Evolutionary conservation across 2,329 filamentous ascomycete species (phyloP).

Genomic region (Calonectria pseudoreteaudii): DNA sequence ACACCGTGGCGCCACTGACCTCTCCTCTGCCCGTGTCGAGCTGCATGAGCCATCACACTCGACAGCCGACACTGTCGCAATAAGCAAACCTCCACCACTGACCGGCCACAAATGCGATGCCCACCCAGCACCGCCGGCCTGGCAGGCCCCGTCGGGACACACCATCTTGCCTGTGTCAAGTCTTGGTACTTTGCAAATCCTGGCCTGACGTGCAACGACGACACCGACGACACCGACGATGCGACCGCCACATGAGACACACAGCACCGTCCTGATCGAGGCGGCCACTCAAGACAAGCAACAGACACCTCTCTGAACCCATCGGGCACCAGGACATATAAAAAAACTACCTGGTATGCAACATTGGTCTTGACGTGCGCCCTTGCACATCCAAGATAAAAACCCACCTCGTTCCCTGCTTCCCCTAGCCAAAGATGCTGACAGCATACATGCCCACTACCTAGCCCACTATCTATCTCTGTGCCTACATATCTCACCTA

Average conservation of each 20-base stretch:
- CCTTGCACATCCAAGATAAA: not conserved
- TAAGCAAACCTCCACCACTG: not conserved
- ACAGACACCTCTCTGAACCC: not conserved
- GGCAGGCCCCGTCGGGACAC: not conserved
- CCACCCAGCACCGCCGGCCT: not conserved
- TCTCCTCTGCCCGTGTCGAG: not conserved
- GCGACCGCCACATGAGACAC: slow-evolving; percentile 6
- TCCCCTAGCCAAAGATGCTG: not conserved
- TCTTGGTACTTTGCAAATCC: not conserved
- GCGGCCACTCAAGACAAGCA: not conserved
- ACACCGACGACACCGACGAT: not conserved
- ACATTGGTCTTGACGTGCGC: not conserved
- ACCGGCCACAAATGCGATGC: not conserved
- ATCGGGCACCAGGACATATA: not conserved
- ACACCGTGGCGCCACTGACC: not conserved
- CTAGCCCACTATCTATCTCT: not conserved
- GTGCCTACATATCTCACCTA: too few relatives aligned
- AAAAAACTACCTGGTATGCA: not conserved
- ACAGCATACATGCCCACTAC: not conserved
- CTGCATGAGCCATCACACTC: not conserved
- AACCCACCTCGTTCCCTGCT: not conserved
- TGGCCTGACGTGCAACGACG: not conserved
- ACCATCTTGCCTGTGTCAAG: not conserved
- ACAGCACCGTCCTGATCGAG: not conserved
- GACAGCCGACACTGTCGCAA: not conserved